These are phyloP conservation scores for Theileria sp. DNA, from an alignment of 169 alveolate genomes.

Conservation along the genomic window DNA sequence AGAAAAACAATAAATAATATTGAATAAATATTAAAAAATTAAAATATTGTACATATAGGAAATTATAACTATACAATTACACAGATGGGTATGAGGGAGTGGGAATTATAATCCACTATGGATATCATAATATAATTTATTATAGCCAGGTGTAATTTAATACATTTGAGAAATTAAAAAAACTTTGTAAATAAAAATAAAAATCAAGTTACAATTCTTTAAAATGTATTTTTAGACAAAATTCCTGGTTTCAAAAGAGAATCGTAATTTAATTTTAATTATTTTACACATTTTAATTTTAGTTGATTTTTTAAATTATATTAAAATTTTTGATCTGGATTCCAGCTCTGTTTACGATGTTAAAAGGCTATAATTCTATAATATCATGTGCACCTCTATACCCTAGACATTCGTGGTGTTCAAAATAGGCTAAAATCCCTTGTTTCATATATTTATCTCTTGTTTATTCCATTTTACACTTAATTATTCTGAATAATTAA, in stretches of 20 bases:
- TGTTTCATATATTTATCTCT: background rate
- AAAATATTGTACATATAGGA: background rate
- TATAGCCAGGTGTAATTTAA: background rate
- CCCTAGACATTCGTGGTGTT: conserved; percentile 44
- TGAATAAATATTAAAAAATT: background rate
- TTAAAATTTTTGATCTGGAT: background rate
- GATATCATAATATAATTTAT: background rate
- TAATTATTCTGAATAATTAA: background rate
- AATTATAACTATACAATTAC: background rate
- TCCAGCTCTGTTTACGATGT: background rate
- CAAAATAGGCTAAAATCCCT: background rate
- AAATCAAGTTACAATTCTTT: background rate
- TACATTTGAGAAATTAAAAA: too few species aligned
- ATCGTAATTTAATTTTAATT: background rate
- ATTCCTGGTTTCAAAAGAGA: background rate
- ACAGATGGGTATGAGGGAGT: background rate
- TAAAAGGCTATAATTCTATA: background rate
- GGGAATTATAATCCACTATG: background rate
- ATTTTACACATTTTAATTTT: conserved; percentile 13
- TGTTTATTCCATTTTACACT: conserved; percentile 2
- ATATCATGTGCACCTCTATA: conserved; percentile 35
- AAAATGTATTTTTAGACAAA: conserved; percentile 7
- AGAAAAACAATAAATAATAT: background rate
- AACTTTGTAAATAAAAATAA: too few species aligned
- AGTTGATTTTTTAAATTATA: background rate